These are phyloP conservation scores for Farysia itapuensis DNA, from an alignment of 1,284 basidiomycete species.

Conservation along the genomic window DNA sequence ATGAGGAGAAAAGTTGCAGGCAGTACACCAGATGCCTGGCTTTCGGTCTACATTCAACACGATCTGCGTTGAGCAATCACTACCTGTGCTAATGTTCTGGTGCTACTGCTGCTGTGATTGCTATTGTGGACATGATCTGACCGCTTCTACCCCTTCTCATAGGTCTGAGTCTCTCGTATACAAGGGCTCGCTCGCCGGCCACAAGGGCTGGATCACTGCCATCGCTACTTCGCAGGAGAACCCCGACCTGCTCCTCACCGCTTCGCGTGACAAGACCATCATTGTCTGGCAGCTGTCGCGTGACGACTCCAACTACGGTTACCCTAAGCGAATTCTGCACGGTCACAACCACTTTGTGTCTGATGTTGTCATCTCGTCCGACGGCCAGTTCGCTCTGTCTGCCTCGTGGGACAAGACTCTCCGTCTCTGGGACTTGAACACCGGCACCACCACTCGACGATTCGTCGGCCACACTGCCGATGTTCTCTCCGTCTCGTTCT, in stretches of 20 bases:
- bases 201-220: constrained; percentile 89
- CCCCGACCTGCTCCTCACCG: constrained; percentile 94
- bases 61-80: too few species aligned
- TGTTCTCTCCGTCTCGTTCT: constrained; percentile 72
- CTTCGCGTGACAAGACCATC: constrained; percentile 98
- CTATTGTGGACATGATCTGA: constrained; percentile 5
- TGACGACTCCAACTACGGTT: constrained; percentile 68
- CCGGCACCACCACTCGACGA: constrained; percentile 64
- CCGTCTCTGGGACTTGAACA: constrained; percentile 79
- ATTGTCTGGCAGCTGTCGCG: constrained; percentile 99
- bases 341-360: constrained; percentile 99
- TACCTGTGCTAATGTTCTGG: too few species aligned
- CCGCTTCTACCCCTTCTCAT: background rate
- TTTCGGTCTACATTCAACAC: too few species aligned
- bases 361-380: constrained; percentile 83
- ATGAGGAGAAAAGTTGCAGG: too few species aligned
- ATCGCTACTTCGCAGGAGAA: constrained; percentile 96
- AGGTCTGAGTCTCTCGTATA: constrained; percentile 54
- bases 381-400: constrained; percentile 98
- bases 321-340: constrained; percentile 84
- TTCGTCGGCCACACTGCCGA: constrained; percentile 98
- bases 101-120: too few species aligned
- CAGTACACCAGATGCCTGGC: too few species aligned
- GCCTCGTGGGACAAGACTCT: constrained; percentile 99
- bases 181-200: constrained; percentile 74